A percentile compares a stretch with the other conserved stretches of the same genome.
phyloP scores from a whole-genome alignment of 2,329 filamentous ascomycete species.

The Clonostachys rhizophaga region DNA sequence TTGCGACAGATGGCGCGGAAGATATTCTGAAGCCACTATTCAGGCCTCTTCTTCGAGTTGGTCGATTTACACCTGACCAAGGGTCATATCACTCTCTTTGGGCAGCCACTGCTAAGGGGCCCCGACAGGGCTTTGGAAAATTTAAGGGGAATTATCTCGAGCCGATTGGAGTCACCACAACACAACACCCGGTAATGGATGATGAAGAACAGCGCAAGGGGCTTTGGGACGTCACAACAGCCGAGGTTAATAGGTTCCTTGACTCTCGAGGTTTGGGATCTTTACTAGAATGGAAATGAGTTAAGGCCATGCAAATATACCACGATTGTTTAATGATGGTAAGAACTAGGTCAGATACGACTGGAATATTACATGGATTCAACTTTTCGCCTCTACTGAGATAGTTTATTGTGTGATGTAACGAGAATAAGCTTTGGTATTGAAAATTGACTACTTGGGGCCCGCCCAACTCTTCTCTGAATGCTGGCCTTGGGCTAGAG shows the following conservation, averaged over 20 bases:
- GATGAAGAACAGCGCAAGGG: slow-evolving; percentile 4
- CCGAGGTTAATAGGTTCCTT: slow-evolving; percentile 6
- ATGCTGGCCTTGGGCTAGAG: no score
- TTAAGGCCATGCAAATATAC: no score
- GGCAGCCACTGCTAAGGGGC: slow-evolving; percentile 8
- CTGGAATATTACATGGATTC: no score
- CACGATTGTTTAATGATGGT: no score
- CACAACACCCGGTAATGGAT: slow-evolving; percentile 5
- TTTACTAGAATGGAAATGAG: no score
- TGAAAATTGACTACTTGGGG: no score
- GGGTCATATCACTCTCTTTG: slow-evolving; percentile 10
- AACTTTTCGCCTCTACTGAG: no score
- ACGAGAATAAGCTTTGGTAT: no score
- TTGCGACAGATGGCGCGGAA: slow-evolving; percentile 1
- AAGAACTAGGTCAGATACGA: no score
- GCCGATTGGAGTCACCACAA: slow-evolving; percentile 5
- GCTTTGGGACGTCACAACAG: slow-evolving; percentile 10
- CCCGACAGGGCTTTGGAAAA: slow-evolving; percentile 3
- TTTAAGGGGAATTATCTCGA: slow-evolving; percentile 11
- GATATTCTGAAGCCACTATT: neutral
- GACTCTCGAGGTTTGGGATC: no score
- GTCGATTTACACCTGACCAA: slow-evolving; percentile 5
- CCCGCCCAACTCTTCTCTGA: no score
- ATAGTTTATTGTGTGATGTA: no score
- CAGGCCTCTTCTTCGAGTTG: neutral